Evolutionary conservation across 2,329 filamentous ascomycete genomes (phyloP), one percentile per base, ranked within the genome.

Genomic region (Purpureocillium lavendulum): DNA sequence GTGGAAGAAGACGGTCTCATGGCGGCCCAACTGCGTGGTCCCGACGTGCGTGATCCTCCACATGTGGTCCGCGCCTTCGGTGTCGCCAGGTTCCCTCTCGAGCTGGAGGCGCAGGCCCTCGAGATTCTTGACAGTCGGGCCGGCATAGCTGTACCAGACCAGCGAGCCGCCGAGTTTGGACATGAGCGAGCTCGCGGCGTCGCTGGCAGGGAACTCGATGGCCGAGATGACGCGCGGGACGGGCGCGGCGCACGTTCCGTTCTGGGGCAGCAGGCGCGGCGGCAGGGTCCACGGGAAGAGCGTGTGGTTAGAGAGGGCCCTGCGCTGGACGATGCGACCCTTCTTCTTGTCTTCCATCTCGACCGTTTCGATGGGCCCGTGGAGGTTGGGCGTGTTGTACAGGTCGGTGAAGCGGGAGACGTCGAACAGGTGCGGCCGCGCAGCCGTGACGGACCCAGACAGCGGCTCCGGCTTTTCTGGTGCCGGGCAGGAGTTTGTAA

Each of bases 271-370:
- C 49, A 94, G 70, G 18, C 77, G 71, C 1, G 70, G 67, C 0
- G 92, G 90, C 0, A 98, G 66, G 1, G 92, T 97, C 90, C 90
- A 97, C 0, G 92, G 92, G 54, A 88, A 97, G 51, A 86, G 82
- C 0, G 84, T 90, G 57, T 89, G 82, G 52, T 94, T 94, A 1
- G 79, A 80, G 7, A 75, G 76, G 12, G 80, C 81, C 32, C 49
- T 57, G 44, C 58, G 63, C 24, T 51, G 53, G 17, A 51, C 58
- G 7, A 61, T 43, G 56, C 65, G 40, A 70, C 62, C 33, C n/a
- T 41, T 57, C 7, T 58, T 54, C 31, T 57, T 57, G 65, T 79
- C 62, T 66, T 75, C 54, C 11, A 57, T 42, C 16, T 62, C 50
- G 16, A 65, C 45, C 4, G 58, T 37, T 40, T 68, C 55, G 16